A percentile compares a stretch with the other conserved stretches of the same genome.
Evolutionary conservation across 495 filamentous ascomycete species (phyloP).

Genomic region (Daldinia loculata): DNA sequence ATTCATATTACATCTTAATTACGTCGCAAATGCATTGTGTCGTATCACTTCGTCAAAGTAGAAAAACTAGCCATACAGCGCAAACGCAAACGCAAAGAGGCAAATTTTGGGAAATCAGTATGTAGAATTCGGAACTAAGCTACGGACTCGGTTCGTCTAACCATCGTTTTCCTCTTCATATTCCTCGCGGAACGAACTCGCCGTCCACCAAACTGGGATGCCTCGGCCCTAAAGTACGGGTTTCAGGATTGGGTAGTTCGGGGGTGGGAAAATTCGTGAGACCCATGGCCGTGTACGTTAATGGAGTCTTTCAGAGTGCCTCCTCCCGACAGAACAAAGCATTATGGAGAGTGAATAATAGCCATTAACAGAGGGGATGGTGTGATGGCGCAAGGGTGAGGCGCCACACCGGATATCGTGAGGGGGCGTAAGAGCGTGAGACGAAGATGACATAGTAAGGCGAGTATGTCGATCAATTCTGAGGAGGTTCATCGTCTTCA

Average conservation of each 20-base stretch:
- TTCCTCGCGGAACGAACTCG: slow-evolving; percentile 3
- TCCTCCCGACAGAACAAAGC: slow-evolving; percentile 13
- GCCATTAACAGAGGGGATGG: slow-evolving; percentile 33
- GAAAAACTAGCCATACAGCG: neutral
- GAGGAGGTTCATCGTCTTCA: slow-evolving; percentile 74
- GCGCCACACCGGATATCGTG: slow-evolving; percentile 34
- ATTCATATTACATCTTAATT: neutral
- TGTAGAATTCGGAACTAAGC: slow-evolving; percentile 36
- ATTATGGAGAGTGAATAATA: slow-evolving; percentile 27
- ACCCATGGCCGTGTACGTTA: neutral
- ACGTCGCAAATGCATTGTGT: neutral
- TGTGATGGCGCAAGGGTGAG: slow-evolving; percentile 10
- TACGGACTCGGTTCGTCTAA: slow-evolving; percentile 29
- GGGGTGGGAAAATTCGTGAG: slow-evolving; percentile 2
- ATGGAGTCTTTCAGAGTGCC: slow-evolving; percentile 2
- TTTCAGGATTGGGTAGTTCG: slow-evolving; percentile 5
- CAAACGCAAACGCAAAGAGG: neutral
- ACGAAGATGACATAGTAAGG: slow-evolving; percentile 13
- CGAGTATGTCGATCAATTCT: slow-evolving; percentile 35
- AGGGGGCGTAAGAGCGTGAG: slow-evolving; percentile 13
- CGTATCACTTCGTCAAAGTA: neutral
- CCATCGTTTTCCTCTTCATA: slow-evolving; percentile 12
- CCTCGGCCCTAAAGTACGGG: slow-evolving; percentile 6
- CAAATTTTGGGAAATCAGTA: slow-evolving; percentile 17
- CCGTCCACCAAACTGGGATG: slow-evolving; percentile 11